Base-by-base conservation (phyloP, 2,329 filamentous ascomycete genomes). In the Botryotinia globosa region DNA sequence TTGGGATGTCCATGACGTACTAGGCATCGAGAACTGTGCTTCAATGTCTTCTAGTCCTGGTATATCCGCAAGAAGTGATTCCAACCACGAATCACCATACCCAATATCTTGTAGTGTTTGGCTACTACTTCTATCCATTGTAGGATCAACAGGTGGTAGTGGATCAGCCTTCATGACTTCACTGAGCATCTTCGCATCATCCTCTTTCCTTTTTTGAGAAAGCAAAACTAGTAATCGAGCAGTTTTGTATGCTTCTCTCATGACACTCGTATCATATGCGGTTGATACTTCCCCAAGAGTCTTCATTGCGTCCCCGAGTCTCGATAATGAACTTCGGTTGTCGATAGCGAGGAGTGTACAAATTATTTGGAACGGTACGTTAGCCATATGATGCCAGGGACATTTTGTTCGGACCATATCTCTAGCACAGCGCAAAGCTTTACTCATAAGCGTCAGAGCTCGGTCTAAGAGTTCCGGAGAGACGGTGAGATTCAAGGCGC, bases 351-450 rank as follows among this genome's bases (percentile, higher is more conserved):
- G 74, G 4, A 75, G 70, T 18, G 72, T 70, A 37, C 73, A 74
- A 5, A 75, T 64, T 14, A 71, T 72, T 34, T 75, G 74, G 48
- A 75, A 75, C 3, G 74, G 69, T 9, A 75, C 51, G 44, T 73
- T 75, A 25, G 74, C 74, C n/a, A 75, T 62, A 22, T 75, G 73
- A 18, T 65, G 69, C 73, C 73, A 75, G 5, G 74, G 73, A n/a
- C 37, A 71, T 4, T 9, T 51, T 8, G 32, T 44, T 29, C 16
- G 20, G n/a, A 16, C 45, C 59, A 73, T 45, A 7, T 44, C 45
- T 45, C 72, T 29, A 7, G 72, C 72, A 34, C 65, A 73, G 6
- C 58, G 25, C 14, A 73, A 34, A 5, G n/a, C 56, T 29, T 63
- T 39, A 29, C 32, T 42, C 25, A 71, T 69, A 4, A 73, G 45